These are phyloP conservation scores for Pascua guehoae DNA, from an alignment of 1,284 basidiomycete genomes.

Conservation along the genomic window DNA sequence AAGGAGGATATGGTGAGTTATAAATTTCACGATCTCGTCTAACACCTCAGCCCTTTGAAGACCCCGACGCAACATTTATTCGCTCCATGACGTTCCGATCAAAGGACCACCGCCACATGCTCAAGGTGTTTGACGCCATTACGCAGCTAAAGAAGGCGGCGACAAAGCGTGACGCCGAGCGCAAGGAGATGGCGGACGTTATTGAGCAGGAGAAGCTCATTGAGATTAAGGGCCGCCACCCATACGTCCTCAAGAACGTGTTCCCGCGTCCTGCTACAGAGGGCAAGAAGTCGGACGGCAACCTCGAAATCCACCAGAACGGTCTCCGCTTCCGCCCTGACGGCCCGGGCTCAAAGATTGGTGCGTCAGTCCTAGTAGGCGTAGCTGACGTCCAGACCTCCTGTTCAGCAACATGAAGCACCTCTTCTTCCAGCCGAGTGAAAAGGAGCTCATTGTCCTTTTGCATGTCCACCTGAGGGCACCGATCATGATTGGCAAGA, in stretches of 20 bases:
- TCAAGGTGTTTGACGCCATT: constrained; percentile 84
- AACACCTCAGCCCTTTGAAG: constrained; percentile 66
- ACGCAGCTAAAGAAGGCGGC: constrained; percentile 94
- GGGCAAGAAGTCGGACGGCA: constrained; percentile 63
- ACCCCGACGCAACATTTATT: constrained; percentile 94
- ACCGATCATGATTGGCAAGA: constrained; percentile 98
- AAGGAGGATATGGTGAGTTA: constrained; percentile 87
- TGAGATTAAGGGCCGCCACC: constrained; percentile 76
- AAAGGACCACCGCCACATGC: constrained; percentile 81
- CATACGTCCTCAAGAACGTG: constrained; percentile 80
- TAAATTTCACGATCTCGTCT: constrained; percentile 45
- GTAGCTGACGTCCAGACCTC: constrained; percentile 56
- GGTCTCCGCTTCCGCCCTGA: constrained; percentile 89
- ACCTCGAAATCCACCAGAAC: constrained; percentile 96
- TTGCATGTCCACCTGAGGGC: constrained; percentile 91
- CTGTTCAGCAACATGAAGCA: constrained; percentile 98
- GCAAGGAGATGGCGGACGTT: constrained; percentile 97
- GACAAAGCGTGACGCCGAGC: constrained; percentile 94
- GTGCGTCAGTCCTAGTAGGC: too few relatives aligned
- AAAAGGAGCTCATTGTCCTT: constrained; percentile 91
- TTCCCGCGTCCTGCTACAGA: constrained; percentile 78
- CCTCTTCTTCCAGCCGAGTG: constrained; percentile 98
- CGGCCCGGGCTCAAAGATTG: constrained; percentile 69
- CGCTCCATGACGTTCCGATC: constrained; percentile 93
- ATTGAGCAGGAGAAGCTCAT: constrained; percentile 88